Percentiles rank a stretch among this genome's conserved stretches.
phyloP scores from a whole-genome alignment of 345 rosid genomes.

The Populus nigra region DNA sequence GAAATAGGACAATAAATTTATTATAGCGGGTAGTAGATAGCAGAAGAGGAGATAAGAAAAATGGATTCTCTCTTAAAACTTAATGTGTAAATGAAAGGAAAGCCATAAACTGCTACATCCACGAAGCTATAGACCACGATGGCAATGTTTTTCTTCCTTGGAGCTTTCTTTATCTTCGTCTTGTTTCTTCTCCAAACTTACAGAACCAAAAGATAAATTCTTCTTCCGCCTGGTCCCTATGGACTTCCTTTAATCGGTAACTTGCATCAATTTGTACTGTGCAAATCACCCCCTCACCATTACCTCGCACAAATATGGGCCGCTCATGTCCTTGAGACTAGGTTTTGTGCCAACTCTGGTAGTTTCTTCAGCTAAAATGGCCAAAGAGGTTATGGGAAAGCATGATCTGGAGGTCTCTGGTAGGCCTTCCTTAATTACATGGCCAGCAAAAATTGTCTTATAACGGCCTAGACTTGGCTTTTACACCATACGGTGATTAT shows the following conservation, averaged over 20 bases:
- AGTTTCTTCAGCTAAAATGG: slow-evolving; percentile 21
- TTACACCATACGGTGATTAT: slow-evolving; percentile 37
- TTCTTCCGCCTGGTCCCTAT: slow-evolving; percentile 13
- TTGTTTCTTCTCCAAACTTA: not conserved
- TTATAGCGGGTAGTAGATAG: not conserved
- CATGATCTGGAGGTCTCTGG: not conserved
- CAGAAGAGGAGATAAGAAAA: too few species aligned
- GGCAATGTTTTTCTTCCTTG: not conserved
- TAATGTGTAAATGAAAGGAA: not conserved
- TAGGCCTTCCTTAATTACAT: not conserved
- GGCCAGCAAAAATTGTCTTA: slow-evolving; percentile 7
- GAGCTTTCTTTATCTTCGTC: not conserved
- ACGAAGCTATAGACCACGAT: not conserved
- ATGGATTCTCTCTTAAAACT: not conserved
- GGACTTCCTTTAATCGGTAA: slow-evolving; percentile 18
- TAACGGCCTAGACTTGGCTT: slow-evolving; percentile 4
- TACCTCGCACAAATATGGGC: slow-evolving; percentile 8
- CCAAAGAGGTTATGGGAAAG: not conserved
- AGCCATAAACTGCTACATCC: not conserved
- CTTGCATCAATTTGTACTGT: not conserved
- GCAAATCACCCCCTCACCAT: not conserved
- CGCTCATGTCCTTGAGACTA: slow-evolving; percentile 9
- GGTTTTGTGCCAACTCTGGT: not conserved
- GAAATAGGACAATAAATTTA: not conserved
- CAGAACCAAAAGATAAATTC: not conserved